A percentile compares a stretch with the other conserved stretches of the same genome.
Conservation (phyloP, 257 asterid species). For the Solanum dulcamara region DNA sequence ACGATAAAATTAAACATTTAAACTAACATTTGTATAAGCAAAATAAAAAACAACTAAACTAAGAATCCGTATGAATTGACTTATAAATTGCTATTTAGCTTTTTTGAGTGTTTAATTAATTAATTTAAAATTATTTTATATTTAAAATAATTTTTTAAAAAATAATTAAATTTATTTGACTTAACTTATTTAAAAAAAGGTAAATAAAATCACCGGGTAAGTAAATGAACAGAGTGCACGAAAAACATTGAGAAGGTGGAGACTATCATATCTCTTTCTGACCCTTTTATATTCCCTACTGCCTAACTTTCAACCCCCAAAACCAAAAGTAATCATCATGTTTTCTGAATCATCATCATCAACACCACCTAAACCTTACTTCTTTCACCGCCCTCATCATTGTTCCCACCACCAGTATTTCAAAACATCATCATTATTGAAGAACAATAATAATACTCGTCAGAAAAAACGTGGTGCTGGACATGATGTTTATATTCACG, state of each 20-base stretch:
- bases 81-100: no score
- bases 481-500: not conserved
- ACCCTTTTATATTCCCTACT: not conserved
- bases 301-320: conserved; percentile 4
- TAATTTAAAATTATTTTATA: no score
- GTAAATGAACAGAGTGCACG: no score
- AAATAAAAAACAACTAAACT: no score
- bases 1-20: no score
- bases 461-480: not conserved
- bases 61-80: no score
- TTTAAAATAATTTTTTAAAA: no score
- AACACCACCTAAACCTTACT: not conserved
- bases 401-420: conserved; percentile 13
- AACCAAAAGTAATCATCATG: conserved; percentile 27
- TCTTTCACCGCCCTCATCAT: conserved; percentile 18
- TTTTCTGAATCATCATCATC: conserved; percentile 4
- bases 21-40: no score
- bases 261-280: not conserved
- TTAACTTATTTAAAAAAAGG: no score
- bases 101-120: no score
- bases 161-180: no score
- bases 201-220: no score
- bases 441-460: not conserved
- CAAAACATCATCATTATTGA: conserved; percentile 18
- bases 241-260: not conserved